phyloP scores from a whole-genome alignment of 352 stramenopile genomes.

The Globisporangium irregulare region DNA sequence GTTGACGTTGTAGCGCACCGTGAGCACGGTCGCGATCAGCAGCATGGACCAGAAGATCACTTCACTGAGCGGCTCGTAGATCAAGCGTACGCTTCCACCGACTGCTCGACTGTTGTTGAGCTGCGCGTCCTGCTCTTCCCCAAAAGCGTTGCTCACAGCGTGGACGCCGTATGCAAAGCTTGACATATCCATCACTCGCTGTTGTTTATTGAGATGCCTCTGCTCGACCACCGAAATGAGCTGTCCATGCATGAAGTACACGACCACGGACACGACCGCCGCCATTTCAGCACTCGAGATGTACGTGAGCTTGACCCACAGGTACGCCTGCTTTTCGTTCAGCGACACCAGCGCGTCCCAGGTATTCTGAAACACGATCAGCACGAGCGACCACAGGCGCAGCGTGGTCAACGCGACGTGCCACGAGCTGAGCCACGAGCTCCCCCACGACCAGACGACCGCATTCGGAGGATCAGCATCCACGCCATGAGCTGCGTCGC shows the following conservation, averaged over 20 bases:
- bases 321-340: slow-evolving; percentile 33
- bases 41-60: slow-evolving; percentile 1
- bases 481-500: slow-evolving; percentile 38
- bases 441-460: slow-evolving; percentile 35
- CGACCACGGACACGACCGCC: slow-evolving; percentile 14
- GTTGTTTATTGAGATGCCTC: background rate
- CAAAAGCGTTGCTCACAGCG: background rate
- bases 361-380: slow-evolving; percentile 23
- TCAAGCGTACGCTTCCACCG: background rate
- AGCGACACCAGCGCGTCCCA: slow-evolving; percentile 32
- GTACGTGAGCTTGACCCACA: slow-evolving; percentile 28
- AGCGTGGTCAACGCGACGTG: slow-evolving; percentile 38
- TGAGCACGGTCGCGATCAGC: background rate
- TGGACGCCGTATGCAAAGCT: background rate
- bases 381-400: slow-evolving; percentile 31
- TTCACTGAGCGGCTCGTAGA: background rate
- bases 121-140: background rate
- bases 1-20: slow-evolving; percentile 2
- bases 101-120: background rate
- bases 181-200: background rate
- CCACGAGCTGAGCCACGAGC: slow-evolving; percentile 22
- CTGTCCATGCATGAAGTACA: slow-evolving; percentile 3
- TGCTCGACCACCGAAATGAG: slow-evolving; percentile 1
- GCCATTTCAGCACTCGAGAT: slow-evolving; percentile 31
- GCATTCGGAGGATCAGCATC: slow-evolving; percentile 47